phyloP scores from a whole-genome alignment of 495 filamentous ascomycete genomes.

The Saxispiralis lemnorum region DNA sequence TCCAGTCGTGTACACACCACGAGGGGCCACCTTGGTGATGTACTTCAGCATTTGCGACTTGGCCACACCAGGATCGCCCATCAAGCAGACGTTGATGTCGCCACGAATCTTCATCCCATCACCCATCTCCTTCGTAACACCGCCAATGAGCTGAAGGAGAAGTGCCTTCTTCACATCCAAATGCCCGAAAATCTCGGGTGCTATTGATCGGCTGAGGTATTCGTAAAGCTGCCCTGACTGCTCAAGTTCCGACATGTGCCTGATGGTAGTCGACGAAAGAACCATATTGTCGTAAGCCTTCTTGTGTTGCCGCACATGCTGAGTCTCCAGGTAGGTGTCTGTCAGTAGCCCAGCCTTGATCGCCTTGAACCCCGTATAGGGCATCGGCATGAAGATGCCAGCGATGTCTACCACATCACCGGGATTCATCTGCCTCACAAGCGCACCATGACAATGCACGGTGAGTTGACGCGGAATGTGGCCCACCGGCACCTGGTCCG shows the following conservation, averaged over 20 bases:
- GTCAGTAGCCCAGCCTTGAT: conserved; percentile 88
- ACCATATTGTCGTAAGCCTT: conserved; percentile 84
- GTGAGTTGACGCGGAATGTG: conserved; percentile 88
- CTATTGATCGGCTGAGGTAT: conserved; percentile 82
- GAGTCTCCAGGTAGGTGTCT: conserved; percentile 91
- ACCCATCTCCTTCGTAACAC: conserved; percentile 91
- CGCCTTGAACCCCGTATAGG: conserved; percentile 93
- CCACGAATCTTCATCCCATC: conserved; percentile 97
- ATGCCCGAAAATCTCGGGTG: conserved; percentile 92
- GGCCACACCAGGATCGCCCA: conserved; percentile 98
- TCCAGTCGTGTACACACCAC: conserved; percentile 93
- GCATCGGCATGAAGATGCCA: conserved; percentile 90
- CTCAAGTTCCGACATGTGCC: conserved; percentile 63
- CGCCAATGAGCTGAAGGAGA: conserved; percentile 81
- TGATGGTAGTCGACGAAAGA: conserved; percentile 55
- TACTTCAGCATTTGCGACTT: conserved; percentile 97
- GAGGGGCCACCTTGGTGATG: conserved; percentile 92
- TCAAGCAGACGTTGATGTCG: conserved; percentile 95
- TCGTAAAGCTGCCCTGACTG: conserved; percentile 85
- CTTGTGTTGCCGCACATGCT: conserved; percentile 87
- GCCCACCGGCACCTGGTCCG: conserved; percentile 92
- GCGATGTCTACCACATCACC: conserved; percentile 86
- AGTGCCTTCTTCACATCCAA: conserved; percentile 96
- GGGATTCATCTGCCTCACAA: conserved; percentile 72
- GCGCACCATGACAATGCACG: conserved; percentile 69